These are phyloP conservation scores for Boeremia lycopersici DNA, from an alignment of 2,329 filamentous ascomycete genomes.

Conservation along the genomic window DNA sequence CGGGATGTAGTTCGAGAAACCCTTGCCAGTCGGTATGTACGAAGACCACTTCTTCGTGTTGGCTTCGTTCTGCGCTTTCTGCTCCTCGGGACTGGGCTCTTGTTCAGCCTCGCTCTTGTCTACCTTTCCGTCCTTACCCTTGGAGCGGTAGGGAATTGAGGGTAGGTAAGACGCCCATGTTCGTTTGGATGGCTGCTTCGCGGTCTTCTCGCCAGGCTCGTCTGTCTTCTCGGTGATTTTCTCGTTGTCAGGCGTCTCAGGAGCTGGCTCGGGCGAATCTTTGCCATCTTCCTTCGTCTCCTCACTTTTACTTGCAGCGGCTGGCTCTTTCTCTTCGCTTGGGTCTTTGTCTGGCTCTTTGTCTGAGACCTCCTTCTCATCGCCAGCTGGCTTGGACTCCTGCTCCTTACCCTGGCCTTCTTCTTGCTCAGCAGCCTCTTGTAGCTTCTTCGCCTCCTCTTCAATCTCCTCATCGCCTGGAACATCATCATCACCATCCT, in stretches of 20 bases:
- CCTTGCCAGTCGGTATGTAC: slow-evolving; percentile 55
- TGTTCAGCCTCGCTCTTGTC: slow-evolving; percentile 24
- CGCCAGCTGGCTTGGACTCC: not conserved
- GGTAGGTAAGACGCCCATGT: slow-evolving; percentile 50
- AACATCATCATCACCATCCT: slow-evolving; percentile 38
- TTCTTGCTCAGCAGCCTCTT: slow-evolving; percentile 26
- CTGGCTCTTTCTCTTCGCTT: not conserved
- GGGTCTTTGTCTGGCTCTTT: not conserved
- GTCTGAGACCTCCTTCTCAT: not conserved
- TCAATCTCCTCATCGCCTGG: slow-evolving; percentile 33
- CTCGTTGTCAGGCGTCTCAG: slow-evolving; percentile 32
- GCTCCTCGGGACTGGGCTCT: slow-evolving; percentile 33
- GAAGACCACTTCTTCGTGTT: slow-evolving; percentile 53
- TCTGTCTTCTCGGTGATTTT: slow-evolving; percentile 19
- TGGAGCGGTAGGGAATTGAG: slow-evolving; percentile 46
- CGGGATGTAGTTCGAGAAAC: slow-evolving; percentile 56
- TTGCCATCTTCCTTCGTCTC: slow-evolving; percentile 11
- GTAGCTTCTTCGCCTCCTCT: slow-evolving; percentile 30
- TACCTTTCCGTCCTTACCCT: slow-evolving; percentile 25
- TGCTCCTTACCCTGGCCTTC: slow-evolving; percentile 8
- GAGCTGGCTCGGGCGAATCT: slow-evolving; percentile 39
- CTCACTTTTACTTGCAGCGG: not conserved
- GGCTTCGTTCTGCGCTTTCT: slow-evolving; percentile 43
- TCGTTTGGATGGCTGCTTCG: slow-evolving; percentile 33
- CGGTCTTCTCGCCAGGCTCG: slow-evolving; percentile 9